phyloP scores from a whole-genome alignment of 2,329 filamentous ascomycete species.

The Botrytis byssoidea region DNA sequence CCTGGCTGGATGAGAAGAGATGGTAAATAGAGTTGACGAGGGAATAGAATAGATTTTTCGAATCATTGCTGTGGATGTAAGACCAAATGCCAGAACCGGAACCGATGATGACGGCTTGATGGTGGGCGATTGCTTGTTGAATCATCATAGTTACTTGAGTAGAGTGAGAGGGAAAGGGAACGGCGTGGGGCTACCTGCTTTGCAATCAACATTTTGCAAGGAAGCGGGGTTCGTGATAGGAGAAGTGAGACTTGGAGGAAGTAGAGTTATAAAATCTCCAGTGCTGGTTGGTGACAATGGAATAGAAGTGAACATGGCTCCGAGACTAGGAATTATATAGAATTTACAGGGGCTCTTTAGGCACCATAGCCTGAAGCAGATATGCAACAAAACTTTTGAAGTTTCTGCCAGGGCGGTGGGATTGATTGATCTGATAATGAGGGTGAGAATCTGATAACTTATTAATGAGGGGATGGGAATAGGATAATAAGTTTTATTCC shows the following conservation, averaged over 20 bases:
- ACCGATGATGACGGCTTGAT: background rate
- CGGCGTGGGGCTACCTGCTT: background rate
- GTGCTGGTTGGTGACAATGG: background rate
- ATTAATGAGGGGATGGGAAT: background rate
- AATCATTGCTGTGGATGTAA: background rate
- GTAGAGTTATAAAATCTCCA: background rate
- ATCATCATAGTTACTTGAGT: background rate
- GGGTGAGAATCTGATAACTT: background rate
- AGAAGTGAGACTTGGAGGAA: no score
- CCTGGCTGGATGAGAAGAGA: background rate
- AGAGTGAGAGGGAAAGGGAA: background rate
- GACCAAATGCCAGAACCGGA: background rate
- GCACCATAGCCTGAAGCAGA: constrained; percentile 6
- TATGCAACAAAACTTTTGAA: constrained; percentile 7
- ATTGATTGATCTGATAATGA: background rate
- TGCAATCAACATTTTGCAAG: background rate
- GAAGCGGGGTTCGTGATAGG: background rate
- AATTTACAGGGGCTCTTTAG: background rate
- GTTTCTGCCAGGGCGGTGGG: constrained; percentile 8
- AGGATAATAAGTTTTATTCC: background rate
- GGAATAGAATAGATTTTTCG: background rate
- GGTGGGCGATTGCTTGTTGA: background rate
- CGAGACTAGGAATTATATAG: background rate
- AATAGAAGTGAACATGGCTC: background rate
- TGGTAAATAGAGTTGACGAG: background rate